Conservation (phyloP, 352 stramenopile species). For the Blastocystis sp. region DNA sequence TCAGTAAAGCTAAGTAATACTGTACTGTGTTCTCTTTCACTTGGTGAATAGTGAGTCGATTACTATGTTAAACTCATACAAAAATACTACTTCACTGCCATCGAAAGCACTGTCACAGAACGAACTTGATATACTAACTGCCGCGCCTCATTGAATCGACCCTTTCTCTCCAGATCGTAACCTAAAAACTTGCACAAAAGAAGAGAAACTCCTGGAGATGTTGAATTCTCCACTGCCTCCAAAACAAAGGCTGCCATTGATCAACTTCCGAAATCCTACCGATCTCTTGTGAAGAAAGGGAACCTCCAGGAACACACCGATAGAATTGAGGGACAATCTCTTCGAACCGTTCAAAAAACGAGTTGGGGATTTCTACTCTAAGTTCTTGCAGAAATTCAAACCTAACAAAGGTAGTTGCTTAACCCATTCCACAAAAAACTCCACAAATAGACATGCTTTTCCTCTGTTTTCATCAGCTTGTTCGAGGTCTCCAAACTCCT, state of each 20-base stretch:
- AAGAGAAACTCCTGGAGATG: background rate
- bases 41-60: background rate
- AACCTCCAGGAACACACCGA: background rate
- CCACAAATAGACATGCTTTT: background rate
- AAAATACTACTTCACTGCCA: background rate
- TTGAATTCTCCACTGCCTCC: background rate
- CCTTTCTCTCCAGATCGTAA: background rate
- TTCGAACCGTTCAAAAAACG: background rate
- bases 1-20: slow-evolving; percentile 37
- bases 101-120: background rate
- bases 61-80: background rate
- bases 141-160: background rate
- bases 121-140: background rate
- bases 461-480: background rate
- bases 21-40: slow-evolving; percentile 48
- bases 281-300: background rate
- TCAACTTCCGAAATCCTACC: background rate
- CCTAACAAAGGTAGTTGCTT: background rate
- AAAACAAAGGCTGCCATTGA: background rate
- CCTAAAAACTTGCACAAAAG: background rate
- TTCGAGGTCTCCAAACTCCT: background rate
- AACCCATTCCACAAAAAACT: slow-evolving; percentile 1
- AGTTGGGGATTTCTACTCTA: background rate
- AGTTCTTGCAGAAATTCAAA: background rate
- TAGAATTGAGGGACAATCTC: background rate